Evolutionary conservation across 768 basidiomycete genomes (phyloP).

Genomic region (Trametes sanguinea): DNA sequence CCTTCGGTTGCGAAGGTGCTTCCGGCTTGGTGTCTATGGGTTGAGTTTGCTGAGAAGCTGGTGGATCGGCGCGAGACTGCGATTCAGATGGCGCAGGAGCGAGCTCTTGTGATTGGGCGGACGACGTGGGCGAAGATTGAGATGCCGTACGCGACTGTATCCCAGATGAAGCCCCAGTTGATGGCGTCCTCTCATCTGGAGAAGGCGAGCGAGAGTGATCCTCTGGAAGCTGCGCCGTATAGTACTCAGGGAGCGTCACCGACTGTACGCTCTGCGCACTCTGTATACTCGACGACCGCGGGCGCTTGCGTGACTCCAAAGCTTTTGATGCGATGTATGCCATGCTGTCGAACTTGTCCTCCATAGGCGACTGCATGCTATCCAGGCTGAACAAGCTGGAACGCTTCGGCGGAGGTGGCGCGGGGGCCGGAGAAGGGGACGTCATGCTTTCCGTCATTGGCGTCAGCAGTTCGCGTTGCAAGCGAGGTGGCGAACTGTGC

Average conservation of each 20-base stretch:
- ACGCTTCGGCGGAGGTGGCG: constrained; percentile 6
- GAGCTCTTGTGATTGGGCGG: neutral
- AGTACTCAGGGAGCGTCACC: neutral
- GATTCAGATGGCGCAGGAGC: neutral
- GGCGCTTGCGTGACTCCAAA: constrained; percentile 6
- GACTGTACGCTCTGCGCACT: constrained; percentile 11
- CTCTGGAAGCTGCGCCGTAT: neutral
- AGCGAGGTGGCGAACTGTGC: constrained; percentile 1
- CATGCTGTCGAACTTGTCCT: constrained; percentile 7
- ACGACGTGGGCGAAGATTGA: neutral
- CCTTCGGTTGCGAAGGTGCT: neutral
- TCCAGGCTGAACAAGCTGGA: constrained; percentile 14
- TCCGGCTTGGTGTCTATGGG: neutral
- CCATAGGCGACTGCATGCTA: neutral
- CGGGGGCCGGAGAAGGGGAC: constrained; percentile 16
- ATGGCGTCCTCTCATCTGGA: neutral
- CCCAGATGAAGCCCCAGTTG: neutral
- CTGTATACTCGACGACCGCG: constrained; percentile 17
- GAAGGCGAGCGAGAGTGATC: neutral
- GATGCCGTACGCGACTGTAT: neutral
- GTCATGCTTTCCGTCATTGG: constrained; percentile 22
- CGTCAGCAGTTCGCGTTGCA: constrained; percentile 16
- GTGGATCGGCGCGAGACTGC: neutral
- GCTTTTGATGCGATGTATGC: neutral
- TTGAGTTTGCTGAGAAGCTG: neutral